Conservation (phyloP, 345 rosid species). For the Gossypium arboreum region DNA sequence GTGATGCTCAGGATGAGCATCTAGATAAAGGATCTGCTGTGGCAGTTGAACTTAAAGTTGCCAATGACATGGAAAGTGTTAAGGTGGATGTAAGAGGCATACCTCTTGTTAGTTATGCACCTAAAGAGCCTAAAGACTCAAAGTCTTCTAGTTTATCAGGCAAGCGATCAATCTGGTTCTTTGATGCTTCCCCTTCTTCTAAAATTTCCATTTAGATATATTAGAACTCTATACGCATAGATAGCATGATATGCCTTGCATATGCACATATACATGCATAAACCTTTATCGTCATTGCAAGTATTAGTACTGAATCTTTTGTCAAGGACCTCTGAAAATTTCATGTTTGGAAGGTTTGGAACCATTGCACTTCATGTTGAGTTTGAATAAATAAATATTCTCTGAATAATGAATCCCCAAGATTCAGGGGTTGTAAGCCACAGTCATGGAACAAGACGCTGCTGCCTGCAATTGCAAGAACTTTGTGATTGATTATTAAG, state of each 20-base stretch:
- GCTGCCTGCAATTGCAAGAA: neutral
- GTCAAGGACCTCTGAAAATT: neutral
- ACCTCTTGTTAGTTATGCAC: conserved; percentile 60
- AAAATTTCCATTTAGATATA: neutral
- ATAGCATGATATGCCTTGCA: neutral
- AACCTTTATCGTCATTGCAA: neutral
- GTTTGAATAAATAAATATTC: neutral
- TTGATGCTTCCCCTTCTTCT: neutral
- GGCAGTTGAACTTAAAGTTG: conserved; percentile 45
- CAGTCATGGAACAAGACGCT: neutral
- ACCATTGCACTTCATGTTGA: neutral
- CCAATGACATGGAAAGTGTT: conserved; percentile 39
- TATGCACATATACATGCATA: neutral
- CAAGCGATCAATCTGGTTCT: conserved; percentile 23
- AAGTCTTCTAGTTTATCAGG: conserved; percentile 46
- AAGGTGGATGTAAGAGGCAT: conserved; percentile 46
- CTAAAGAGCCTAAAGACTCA: conserved; percentile 62
- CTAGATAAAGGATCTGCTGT: conserved; percentile 26
- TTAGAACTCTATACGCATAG: neutral
- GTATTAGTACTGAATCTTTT: neutral
- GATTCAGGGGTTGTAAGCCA: neutral
- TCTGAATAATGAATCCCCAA: neutral
- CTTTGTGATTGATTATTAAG: neutral
- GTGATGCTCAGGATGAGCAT: conserved; percentile 24
- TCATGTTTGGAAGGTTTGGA: neutral